Percentiles rank a stretch among this genome's conserved stretches.
phyloP scores from a whole-genome alignment of 139 green algal genomes.

The Chara braunii region DNA sequence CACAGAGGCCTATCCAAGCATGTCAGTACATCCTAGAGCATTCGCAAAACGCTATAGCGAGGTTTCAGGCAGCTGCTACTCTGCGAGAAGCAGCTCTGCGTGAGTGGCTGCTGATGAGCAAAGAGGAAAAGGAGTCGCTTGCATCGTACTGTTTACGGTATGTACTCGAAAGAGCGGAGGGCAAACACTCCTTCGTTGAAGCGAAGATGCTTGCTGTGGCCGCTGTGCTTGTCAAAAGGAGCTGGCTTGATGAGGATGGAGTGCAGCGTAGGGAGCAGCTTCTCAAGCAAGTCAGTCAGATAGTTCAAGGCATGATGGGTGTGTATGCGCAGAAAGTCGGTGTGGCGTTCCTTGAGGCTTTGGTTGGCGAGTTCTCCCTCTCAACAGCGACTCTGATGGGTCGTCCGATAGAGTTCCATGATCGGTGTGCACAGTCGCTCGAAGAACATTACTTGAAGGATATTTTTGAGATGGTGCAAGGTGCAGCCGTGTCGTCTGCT shows the following conservation, averaged over 20 bases:
- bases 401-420: conserved; percentile 71
- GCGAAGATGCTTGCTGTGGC: conserved; percentile 39
- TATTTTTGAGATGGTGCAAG: conserved; percentile 53
- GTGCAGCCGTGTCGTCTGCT: not conserved
- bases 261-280: not conserved
- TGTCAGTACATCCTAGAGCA: conserved; percentile 51
- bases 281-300: conserved; percentile 8
- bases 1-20: conserved; percentile 37
- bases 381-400: conserved; percentile 59
- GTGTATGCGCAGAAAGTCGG: not conserved
- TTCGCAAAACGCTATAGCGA: not conserved
- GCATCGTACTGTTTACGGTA: conserved; percentile 50
- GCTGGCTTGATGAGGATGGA: conserved; percentile 47
- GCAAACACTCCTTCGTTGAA: conserved; percentile 31
- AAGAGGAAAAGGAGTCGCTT: conserved; percentile 28
- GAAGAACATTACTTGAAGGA: conserved; percentile 58
- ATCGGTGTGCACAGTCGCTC: conserved; percentile 55
- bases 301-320: conserved; percentile 2
- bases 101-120: conserved; percentile 45
- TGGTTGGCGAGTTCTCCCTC: conserved; percentile 68
- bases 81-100: conserved; percentile 54
- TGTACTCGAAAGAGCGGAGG: conserved; percentile 25
- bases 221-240: conserved; percentile 63
- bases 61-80: conserved; percentile 53
- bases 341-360: not conserved